These are phyloP conservation scores for Penicillium crustosum DNA, from an alignment of 2,329 filamentous ascomycete genomes.

Conservation along the genomic window DNA sequence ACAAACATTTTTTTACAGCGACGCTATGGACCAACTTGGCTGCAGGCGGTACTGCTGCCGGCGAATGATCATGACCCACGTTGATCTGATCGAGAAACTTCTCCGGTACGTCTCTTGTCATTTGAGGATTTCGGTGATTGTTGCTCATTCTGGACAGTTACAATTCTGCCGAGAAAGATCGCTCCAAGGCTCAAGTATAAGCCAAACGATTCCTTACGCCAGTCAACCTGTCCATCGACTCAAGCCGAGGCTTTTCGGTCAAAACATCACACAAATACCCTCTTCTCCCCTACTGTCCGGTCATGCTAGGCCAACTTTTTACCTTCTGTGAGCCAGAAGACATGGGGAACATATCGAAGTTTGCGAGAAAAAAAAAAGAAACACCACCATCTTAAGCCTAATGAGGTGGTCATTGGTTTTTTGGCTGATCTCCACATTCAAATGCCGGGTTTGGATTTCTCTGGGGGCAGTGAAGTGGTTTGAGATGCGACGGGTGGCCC, in stretches of 20 bases:
- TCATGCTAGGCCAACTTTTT: not conserved
- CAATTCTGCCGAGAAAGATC: slow-evolving; percentile 35
- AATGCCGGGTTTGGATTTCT: not conserved
- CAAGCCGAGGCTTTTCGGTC: not conserved
- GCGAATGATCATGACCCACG: slow-evolving; percentile 99
- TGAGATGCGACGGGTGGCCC: not conserved
- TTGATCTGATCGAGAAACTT: slow-evolving; percentile 97
- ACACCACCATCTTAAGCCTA: not conserved
- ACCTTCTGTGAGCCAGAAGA: not conserved
- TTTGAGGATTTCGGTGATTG: not conserved
- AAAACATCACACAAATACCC: not conserved
- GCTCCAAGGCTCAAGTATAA: slow-evolving; percentile 29
- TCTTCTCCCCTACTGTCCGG: not conserved
- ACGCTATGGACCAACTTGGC: slow-evolving; percentile 92
- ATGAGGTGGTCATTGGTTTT: not conserved
- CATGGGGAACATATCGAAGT: not conserved
- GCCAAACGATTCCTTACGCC: slow-evolving; percentile 1
- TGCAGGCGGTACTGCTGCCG: slow-evolving; percentile 97
- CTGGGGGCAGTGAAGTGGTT: not conserved
- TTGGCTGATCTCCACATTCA: not conserved
- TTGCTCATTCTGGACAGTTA: slow-evolving; percentile 23
- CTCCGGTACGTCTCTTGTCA: slow-evolving; percentile 67
- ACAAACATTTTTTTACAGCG: slow-evolving; percentile 54
- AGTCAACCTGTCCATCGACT: slow-evolving; percentile 2
- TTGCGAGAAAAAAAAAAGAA: not conserved